Conservation (phyloP, 2,329 filamentous ascomycete species). For the Ceratocystis destructans region DNA sequence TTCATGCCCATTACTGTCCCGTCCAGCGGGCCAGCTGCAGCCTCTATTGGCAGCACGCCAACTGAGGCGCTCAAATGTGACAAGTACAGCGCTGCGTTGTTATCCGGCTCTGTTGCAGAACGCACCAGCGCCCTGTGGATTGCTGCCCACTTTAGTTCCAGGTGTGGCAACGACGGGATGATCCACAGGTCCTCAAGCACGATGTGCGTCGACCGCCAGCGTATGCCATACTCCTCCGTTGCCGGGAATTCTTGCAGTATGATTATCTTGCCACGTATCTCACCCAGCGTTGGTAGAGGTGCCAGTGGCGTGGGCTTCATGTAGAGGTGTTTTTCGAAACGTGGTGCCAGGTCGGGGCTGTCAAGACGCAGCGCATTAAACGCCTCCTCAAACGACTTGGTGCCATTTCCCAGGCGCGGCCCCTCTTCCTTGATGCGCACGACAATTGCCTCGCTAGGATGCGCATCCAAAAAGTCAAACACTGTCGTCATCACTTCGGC, state of each 20-base stretch:
- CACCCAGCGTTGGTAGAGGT: slow-evolving; percentile 33
- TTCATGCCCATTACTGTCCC: slow-evolving; percentile 35
- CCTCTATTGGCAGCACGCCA: slow-evolving; percentile 37
- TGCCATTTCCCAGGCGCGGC: slow-evolving; percentile 25
- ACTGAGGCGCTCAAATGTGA: slow-evolving; percentile 36
- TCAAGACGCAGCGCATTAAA: slow-evolving; percentile 31
- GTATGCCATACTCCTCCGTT: slow-evolving; percentile 29
- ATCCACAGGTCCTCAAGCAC: slow-evolving; percentile 36
- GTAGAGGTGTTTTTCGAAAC: slow-evolving; percentile 29
- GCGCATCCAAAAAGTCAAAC: slow-evolving; percentile 32
- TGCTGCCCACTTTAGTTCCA: slow-evolving; percentile 35
- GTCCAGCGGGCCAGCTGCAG: slow-evolving; percentile 35
- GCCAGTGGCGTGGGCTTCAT: slow-evolving; percentile 23
- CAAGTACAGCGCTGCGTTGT: slow-evolving; percentile 33
- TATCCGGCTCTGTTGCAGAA: slow-evolving; percentile 25
- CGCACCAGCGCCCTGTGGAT: slow-evolving; percentile 30
- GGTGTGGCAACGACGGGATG: slow-evolving; percentile 30
- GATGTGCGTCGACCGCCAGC: slow-evolving; percentile 34
- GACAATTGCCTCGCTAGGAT: slow-evolving; percentile 35
- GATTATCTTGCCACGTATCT: slow-evolving; percentile 34
- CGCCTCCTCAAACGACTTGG: slow-evolving; percentile 33
- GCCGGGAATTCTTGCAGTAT: slow-evolving; percentile 36
- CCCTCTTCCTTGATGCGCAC: slow-evolving; percentile 40
- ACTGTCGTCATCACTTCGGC: slow-evolving; percentile 32
- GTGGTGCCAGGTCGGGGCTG: slow-evolving; percentile 26